phyloP scores from a whole-genome alignment of 2,329 filamentous ascomycete genomes.

The Lasiodiplodia theobromae region DNA sequence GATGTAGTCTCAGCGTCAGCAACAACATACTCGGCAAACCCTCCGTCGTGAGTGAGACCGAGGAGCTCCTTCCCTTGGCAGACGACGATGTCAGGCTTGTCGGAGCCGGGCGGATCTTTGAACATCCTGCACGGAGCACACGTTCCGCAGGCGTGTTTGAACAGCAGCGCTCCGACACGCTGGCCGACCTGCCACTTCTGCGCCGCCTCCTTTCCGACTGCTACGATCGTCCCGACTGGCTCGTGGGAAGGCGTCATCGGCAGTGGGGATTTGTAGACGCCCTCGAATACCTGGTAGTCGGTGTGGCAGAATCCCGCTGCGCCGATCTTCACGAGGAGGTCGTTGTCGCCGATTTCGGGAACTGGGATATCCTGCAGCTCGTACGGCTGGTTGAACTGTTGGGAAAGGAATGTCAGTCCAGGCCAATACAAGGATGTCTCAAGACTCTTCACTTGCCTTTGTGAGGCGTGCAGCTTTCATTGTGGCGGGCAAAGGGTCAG shows the following conservation, averaged over 20 bases:
- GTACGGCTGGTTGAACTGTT: conserved; percentile 30
- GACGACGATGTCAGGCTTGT: conserved; percentile 39
- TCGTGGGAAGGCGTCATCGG: conserved; percentile 46
- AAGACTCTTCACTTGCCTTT: too few species aligned
- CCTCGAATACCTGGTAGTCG: conserved; percentile 39
- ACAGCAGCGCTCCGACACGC: conserved; percentile 39
- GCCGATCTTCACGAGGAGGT: conserved; percentile 37
- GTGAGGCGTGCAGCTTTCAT: too few species aligned
- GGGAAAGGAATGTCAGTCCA: background rate
- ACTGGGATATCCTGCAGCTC: conserved; percentile 31
- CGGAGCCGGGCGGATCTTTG: too few species aligned
- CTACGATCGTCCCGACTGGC: conserved; percentile 41
- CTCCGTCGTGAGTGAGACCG: conserved; percentile 43
- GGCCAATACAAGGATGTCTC: too few species aligned
- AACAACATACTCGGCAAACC: conserved; percentile 44
- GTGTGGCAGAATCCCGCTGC: conserved; percentile 42
- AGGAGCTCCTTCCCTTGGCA: conserved; percentile 39
- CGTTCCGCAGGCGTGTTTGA: too few species aligned
- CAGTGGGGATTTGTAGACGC: conserved; percentile 35
- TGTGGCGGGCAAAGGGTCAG: too few species aligned
- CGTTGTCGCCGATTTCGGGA: conserved; percentile 35
- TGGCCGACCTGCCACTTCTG: conserved; percentile 40
- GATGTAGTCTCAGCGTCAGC: conserved; percentile 40
- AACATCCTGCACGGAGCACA: too few species aligned
- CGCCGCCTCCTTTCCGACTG: conserved; percentile 38